Conservation (phyloP, 306 rosid species). For the Purshia tridentata region DNA sequence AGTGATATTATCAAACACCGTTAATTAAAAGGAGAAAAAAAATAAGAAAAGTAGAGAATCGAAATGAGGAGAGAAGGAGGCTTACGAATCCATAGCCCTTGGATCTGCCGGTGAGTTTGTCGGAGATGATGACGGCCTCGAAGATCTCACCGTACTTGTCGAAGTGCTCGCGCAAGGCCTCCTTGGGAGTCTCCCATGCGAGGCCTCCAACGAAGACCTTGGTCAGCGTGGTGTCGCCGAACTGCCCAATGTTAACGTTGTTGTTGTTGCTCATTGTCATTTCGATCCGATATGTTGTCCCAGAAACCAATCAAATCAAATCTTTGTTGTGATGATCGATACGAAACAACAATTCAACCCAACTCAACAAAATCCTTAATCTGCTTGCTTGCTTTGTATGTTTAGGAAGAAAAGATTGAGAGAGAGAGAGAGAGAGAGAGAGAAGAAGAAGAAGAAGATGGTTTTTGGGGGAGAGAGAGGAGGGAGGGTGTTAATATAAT, state of each 20-base stretch:
- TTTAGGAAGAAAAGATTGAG: not conserved
- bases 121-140: slow-evolving; percentile 88
- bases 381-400: not conserved
- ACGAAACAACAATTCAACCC: too few species aligned
- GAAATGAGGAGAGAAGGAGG: not conserved
- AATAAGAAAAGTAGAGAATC: too few species aligned
- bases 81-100: slow-evolving; percentile 94
- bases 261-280: slow-evolving; percentile 41
- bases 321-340: not conserved
- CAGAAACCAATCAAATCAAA: not conserved
- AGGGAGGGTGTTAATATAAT: slow-evolving; percentile 24
- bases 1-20: not conserved
- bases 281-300: not conserved
- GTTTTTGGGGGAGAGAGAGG: slow-evolving; percentile 22
- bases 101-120: slow-evolving; percentile 82
- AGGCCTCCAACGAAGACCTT: slow-evolving; percentile 85
- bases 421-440: not conserved
- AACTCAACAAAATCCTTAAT: too few species aligned
- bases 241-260: slow-evolving; percentile 38
- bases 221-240: slow-evolving; percentile 79
- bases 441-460: not conserved
- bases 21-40: not conserved
- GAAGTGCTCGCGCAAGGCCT: slow-evolving; percentile 61
- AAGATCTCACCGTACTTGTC: slow-evolving; percentile 75
- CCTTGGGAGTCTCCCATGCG: slow-evolving; percentile 93